Percentiles rank a stretch among this genome's conserved stretches.
phyloP scores from a whole-genome alignment of 768 basidiomycete genomes.

The Hydnum rufescens region DNA sequence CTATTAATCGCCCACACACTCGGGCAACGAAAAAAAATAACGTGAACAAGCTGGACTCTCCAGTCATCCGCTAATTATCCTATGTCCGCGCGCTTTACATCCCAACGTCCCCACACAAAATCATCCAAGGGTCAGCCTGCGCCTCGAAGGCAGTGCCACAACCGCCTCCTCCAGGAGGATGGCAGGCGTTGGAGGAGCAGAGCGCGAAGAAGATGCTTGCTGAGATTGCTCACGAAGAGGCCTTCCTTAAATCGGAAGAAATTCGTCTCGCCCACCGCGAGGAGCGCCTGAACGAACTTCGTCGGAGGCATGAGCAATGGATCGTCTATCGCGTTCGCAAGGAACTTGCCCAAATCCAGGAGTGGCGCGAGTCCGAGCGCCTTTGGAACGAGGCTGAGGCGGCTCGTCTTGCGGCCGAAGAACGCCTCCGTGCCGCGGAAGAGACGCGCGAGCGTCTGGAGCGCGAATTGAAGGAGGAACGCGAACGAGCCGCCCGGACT shows the following conservation, averaged over 20 bases:
- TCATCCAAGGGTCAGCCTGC: not conserved
- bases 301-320: not conserved
- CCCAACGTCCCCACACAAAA: not conserved
- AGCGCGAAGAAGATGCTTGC: not conserved
- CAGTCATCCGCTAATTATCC: not conserved
- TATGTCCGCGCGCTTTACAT: not conserved
- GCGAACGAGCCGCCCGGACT: not conserved
- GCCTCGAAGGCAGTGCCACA: not conserved
- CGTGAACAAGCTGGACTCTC: too few species aligned
- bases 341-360: not conserved
- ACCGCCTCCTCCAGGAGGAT: not conserved
- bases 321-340: conserved; percentile 1
- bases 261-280: not conserved
- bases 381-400: not conserved
- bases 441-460: not conserved
- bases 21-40: too few species aligned
- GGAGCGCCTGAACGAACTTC: not conserved
- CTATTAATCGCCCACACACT: too few species aligned
- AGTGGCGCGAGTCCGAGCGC: not conserved
- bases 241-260: not conserved
- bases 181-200: not conserved
- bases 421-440: not conserved
- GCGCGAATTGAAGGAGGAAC: not conserved
- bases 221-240: not conserved
- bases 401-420: not conserved